phyloP scores from a whole-genome alignment of 2,329 filamentous ascomycete genomes.

The Aspergillus novofumigatus region DNA sequence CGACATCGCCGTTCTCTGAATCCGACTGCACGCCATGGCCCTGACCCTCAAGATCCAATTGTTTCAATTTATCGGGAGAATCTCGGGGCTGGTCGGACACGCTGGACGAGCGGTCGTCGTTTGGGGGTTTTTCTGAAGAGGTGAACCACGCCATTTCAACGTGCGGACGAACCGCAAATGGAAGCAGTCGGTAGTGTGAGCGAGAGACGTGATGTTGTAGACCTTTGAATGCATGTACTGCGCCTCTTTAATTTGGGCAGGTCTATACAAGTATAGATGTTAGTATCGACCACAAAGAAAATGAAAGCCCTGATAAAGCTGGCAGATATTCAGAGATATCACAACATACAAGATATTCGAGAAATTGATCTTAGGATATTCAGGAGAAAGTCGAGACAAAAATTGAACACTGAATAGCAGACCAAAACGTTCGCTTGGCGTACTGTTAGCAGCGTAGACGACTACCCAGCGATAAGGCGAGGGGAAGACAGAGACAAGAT shows the following conservation, averaged over 20 bases:
- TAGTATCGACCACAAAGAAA: neutral
- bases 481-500: neutral
- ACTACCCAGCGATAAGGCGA: neutral
- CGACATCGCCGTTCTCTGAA: constrained; percentile 45
- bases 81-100: constrained; percentile 19
- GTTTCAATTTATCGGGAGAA: constrained; percentile 25
- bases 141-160: constrained; percentile 36
- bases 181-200: constrained; percentile 27
- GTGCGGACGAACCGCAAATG: constrained; percentile 34
- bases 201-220: constrained; percentile 17
- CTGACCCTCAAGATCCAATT: constrained; percentile 28
- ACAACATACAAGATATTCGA: constrained; percentile 7
- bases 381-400: neutral
- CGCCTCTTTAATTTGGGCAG: constrained; percentile 3
- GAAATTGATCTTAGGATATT: neutral
- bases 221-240: constrained; percentile 35
- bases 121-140: constrained; percentile 14
- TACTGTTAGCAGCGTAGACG: neutral
- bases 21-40: constrained; percentile 28
- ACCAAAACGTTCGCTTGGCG: neutral
- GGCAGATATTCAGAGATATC: neutral
- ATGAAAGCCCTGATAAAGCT: neutral
- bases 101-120: constrained; percentile 16
- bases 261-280: neutral
- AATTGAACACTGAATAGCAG: neutral